These are phyloP conservation scores for Chlorella vulgaris DNA, from an alignment of 139 green algal genomes.

Conservation along the genomic window DNA sequence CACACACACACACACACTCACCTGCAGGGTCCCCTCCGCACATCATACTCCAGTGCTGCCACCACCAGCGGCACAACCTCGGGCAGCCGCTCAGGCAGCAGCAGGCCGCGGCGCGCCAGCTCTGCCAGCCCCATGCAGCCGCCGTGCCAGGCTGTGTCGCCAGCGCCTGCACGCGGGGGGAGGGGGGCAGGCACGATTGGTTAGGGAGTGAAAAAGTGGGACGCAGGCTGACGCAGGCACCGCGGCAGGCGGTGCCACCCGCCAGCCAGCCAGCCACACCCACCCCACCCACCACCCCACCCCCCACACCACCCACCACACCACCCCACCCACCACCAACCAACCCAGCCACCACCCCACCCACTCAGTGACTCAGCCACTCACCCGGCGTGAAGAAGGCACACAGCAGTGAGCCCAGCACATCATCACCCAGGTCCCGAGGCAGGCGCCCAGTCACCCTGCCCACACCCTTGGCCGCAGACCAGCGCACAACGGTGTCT, in stretches of 20 bases:
- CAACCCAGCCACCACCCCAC: not conserved
- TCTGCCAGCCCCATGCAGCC: constrained; percentile 95
- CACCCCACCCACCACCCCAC: no score
- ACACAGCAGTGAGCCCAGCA: constrained; percentile 76
- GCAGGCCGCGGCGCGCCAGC: constrained; percentile 87
- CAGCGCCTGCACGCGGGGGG: constrained; percentile 18
- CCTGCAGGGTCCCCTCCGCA: constrained; percentile 85
- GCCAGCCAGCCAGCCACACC: no score
- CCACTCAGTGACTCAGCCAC: not conserved
- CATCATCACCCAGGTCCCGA: constrained; percentile 81
- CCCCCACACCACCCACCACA: no score
- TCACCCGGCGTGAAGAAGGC: constrained; percentile 67
- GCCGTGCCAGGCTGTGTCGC: constrained; percentile 93
- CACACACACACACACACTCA: not conserved
- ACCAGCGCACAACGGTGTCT: constrained; percentile 96
- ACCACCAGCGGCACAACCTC: constrained; percentile 55
- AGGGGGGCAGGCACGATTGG: not conserved
- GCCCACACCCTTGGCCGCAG: constrained; percentile 91
- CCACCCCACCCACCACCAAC: not conserved
- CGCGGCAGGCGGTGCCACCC: no score
- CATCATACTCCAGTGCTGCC: constrained; percentile 89
- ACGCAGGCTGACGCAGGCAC: no score
- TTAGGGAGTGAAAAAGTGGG: not conserved
- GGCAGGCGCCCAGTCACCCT: constrained; percentile 86
- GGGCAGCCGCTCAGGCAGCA: constrained; percentile 73